Base-by-base conservation (phyloP, 2,329 filamentous ascomycete genomes). In the Zalaria sp. region DNA sequence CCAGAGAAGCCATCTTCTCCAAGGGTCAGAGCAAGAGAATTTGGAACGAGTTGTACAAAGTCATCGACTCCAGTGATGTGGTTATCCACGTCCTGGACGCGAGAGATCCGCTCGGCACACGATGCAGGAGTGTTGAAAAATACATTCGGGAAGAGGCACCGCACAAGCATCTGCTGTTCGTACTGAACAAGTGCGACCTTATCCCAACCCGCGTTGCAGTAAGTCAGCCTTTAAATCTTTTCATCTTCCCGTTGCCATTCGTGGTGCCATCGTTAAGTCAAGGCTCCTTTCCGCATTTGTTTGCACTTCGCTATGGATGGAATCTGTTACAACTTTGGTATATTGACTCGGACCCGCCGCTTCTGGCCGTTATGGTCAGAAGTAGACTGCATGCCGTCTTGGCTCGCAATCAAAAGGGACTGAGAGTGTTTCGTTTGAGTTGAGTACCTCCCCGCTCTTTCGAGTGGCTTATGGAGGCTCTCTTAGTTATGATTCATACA, bases 401-500 rank as follows among this genome's bases (percentile, higher is more conserved):
- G 91, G 84, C 72, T 68, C 68, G 74, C 53, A 67, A 68, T 72
- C 86, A 83, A 72, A 79, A 77, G 72, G 81, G 73, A 68, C 67
- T 66, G 73, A 72, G 74, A 66, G 72, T 91, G 85, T 81, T 81
- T 83, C 80, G 79, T 85, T 82, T 86, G 89, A 96, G 91, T 96
- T 95, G 91, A 96, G 82, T 71, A 71, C 77, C 78, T 75, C 75
- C 77, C 75, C 72, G 66, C 74, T 60, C 60, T 61, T 58, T 53
- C 65, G 57, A 72, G 72, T 67, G 63, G 67, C 66, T 65, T 66
- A 67, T 88, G 79, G 82, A 77, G 76, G 75, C 75, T 72, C 83
- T 96, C 91, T 93, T 98, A 98, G 91, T 96, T 82, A 85, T 82
- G 84, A 83, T 81, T 82, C 88, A 89, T 75, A 98, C 81, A 88